These are phyloP conservation scores for Dioscorea cayenensis DNA, from an alignment of 116 monocot genomes.

Conservation along the genomic window DNA sequence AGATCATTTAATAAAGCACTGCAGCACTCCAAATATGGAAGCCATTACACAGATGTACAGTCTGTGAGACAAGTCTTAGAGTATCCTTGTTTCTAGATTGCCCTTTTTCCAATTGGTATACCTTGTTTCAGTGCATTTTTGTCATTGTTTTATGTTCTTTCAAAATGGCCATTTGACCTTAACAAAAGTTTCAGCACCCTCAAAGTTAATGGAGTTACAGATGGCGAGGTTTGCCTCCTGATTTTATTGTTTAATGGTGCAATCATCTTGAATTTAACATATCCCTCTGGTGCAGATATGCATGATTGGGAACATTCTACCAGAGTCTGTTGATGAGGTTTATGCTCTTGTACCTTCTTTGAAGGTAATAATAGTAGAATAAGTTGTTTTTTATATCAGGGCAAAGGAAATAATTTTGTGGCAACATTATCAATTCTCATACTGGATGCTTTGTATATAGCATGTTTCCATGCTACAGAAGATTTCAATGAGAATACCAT, in stretches of 20 bases:
- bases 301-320: slow-evolving; percentile 74
- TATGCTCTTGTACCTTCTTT: slow-evolving; percentile 85
- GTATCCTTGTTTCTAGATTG: slow-evolving; percentile 57
- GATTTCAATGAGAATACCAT: not conserved
- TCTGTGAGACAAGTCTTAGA: slow-evolving; percentile 53
- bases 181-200: slow-evolving; percentile 47
- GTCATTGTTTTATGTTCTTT: not conserved
- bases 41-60: slow-evolving; percentile 36
- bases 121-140: not conserved
- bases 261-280: not conserved
- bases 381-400: not conserved
- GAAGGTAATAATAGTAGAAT: slow-evolving; percentile 33
- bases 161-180: slow-evolving; percentile 13
- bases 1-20: slow-evolving; percentile 73
- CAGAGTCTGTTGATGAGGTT: slow-evolving; percentile 68
- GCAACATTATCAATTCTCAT: not conserved
- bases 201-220: slow-evolving; percentile 41
- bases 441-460: not conserved
- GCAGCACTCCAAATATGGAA: slow-evolving; percentile 42
- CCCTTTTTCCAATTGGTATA: not conserved
- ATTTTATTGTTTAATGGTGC: not conserved
- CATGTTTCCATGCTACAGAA: not conserved
- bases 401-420: too few species aligned
- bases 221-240: slow-evolving; percentile 60
- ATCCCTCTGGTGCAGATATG: slow-evolving; percentile 54